Evolutionary conservation across 345 rosid species (phyloP).

Genomic region (Arabidopsis thaliana): DNA sequence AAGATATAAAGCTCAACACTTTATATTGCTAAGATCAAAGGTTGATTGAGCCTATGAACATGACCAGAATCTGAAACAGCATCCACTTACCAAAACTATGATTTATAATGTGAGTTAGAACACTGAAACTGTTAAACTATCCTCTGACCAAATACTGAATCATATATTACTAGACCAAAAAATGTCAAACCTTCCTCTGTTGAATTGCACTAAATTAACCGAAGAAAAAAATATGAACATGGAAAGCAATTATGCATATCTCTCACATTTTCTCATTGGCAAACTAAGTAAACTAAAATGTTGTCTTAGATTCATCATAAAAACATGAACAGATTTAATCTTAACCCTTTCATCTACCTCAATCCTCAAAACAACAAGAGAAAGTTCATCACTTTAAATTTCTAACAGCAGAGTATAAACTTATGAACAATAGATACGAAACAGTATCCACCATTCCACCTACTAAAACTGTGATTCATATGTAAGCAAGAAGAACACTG

Average conservation of each 20-base stretch:
- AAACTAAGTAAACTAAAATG: not conserved
- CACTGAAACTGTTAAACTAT: too few species aligned
- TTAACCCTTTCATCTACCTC: not conserved
- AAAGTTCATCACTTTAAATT: slow-evolving; percentile 1
- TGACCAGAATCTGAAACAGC: not conserved
- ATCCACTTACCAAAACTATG: not conserved
- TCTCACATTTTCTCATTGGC: too few species aligned
- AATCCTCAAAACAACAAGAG: too few species aligned
- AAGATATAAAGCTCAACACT: not conserved
- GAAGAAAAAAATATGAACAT: not conserved
- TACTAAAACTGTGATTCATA: slow-evolving; percentile 1
- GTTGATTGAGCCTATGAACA: not conserved
- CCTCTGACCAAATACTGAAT: not conserved
- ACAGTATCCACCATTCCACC: too few species aligned
- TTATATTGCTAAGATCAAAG: too few species aligned
- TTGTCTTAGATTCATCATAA: too few species aligned
- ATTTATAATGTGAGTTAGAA: not conserved
- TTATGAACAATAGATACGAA: not conserved
- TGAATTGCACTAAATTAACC: not conserved
- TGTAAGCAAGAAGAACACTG: not conserved
- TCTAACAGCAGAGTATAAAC: not conserved
- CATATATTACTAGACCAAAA: not conserved
- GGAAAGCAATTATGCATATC: not conserved
- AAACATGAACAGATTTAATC: not conserved
- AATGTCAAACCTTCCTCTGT: not conserved